phyloP scores from a whole-genome alignment of 1,139 yeast species.

The Pichia sp. region DNA sequence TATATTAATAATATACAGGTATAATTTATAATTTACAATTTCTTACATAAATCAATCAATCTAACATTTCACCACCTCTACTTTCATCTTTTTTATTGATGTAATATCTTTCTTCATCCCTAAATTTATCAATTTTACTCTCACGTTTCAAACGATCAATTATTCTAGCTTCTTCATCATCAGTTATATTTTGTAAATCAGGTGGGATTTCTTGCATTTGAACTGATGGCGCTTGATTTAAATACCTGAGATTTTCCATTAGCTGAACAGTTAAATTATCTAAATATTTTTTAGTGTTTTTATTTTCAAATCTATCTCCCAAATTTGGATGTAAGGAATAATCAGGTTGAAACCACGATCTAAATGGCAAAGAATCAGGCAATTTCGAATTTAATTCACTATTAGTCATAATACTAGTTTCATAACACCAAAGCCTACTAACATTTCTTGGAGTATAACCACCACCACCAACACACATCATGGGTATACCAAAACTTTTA shows the following conservation, averaged over 20 bases:
- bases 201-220: slow-evolving; percentile 90
- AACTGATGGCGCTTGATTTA: slow-evolving; percentile 92
- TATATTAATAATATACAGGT: slow-evolving; percentile 4
- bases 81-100: slow-evolving; percentile 35
- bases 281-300: slow-evolving; percentile 75
- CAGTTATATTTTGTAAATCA: slow-evolving; percentile 62
- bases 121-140: slow-evolving; percentile 32
- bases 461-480: slow-evolving; percentile 94
- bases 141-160: slow-evolving; percentile 50
- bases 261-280: slow-evolving; percentile 74
- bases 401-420: slow-evolving; percentile 81
- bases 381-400: slow-evolving; percentile 67
- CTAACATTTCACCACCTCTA: slow-evolving; percentile 31
- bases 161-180: slow-evolving; percentile 47
- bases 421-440: slow-evolving; percentile 93
- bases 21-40: slow-evolving; percentile 4
- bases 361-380: slow-evolving; percentile 76
- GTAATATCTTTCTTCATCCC: slow-evolving; percentile 34
- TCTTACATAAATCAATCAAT: slow-evolving; percentile 13
- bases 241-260: slow-evolving; percentile 72
- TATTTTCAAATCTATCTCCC: slow-evolving; percentile 84
- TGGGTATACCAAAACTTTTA: slow-evolving; percentile 80
- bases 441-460: slow-evolving; percentile 98
- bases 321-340: slow-evolving; percentile 82
- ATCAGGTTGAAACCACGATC: slow-evolving; percentile 90